Evolutionary conservation across 2,329 filamentous ascomycete genomes (phyloP).

Genomic region (Beauveria scarabaeidicola): DNA sequence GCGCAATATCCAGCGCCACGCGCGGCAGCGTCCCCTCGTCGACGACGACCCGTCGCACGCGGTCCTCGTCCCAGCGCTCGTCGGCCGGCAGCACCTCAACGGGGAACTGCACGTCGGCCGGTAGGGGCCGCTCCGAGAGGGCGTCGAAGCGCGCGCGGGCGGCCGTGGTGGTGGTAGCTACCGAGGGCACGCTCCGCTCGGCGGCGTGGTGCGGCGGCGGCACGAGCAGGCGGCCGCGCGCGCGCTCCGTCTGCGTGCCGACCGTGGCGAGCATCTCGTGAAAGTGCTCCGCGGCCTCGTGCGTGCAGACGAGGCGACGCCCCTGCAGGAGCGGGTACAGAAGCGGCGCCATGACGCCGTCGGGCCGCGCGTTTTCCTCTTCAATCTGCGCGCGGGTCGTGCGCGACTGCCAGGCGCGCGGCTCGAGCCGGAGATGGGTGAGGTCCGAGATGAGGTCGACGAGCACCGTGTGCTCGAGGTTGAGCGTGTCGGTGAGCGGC

Average conservation of each 20-base stretch:
- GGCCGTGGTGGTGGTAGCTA: neutral
- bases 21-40: slow-evolving; percentile 20
- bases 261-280: slow-evolving; percentile 28
- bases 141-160: slow-evolving; percentile 22
- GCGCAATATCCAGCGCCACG: slow-evolving; percentile 26
- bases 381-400: slow-evolving; percentile 27
- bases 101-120: slow-evolving; percentile 26
- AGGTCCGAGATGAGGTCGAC: slow-evolving; percentile 33
- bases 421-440: slow-evolving; percentile 26
- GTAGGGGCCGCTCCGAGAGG: slow-evolving; percentile 24
- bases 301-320: slow-evolving; percentile 29
- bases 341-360: slow-evolving; percentile 25
- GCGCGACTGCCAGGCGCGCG: slow-evolving; percentile 25
- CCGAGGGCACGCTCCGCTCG: slow-evolving; percentile 1
- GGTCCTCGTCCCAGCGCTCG: slow-evolving; percentile 18
- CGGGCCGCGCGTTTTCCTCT: slow-evolving; percentile 22
- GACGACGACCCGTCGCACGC: slow-evolving; percentile 19
- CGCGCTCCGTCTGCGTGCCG: slow-evolving; percentile 28
- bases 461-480: slow-evolving; percentile 34
- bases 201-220: slow-evolving; percentile 17
- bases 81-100: slow-evolving; percentile 20
- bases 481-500: slow-evolving; percentile 27
- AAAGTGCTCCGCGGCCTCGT: slow-evolving; percentile 31
- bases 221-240: slow-evolving; percentile 27
- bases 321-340: slow-evolving; percentile 28